Base-by-base conservation (phyloP, 148 eudicot genomes). In the Nepenthes mirabilis region DNA sequence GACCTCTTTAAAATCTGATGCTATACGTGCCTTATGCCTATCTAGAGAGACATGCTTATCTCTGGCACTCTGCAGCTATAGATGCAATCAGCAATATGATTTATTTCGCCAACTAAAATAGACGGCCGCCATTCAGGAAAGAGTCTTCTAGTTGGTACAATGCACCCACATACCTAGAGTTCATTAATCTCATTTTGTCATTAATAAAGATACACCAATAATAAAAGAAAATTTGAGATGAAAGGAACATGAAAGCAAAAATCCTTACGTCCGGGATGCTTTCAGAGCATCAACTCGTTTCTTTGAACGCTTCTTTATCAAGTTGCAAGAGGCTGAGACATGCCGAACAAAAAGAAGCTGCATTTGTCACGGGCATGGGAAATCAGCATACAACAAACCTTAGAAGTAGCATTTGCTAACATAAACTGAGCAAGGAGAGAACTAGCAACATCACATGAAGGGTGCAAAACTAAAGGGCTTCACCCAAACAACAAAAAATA, bases 311-410 rank as follows among this genome's bases (percentile, higher is more conserved):
- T 63, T 77, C 63, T 55, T 79, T 43, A 59, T 33, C 43, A 69
- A 70, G 71, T 77, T 77, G 76, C 75, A 75, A 69, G 65, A 68
- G 52, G 57, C 56, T 14, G 90, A 71, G 58, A 74, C 70, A 62
- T 83, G 95, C 43, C 77, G 81, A 52, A 75, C 68, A 72, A 87
- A 87, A n/a, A 59, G 72, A 70, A 87, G 83, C 95, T 87, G 79
- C 64, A 72, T n/a, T 58, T 35, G 36, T 35, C 55, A 73, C 40
- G 35, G 57, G 52, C 23, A 72, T 33, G n/a, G 47, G 67, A 47
- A 14, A 65, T 72, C 59, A 75, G 73, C 52, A 52, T 10, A 56
- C 59, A 48, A 14, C 0, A 23, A 45, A 37, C n/a, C 23, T 34
- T 13, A 66, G 14, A 47, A 23, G 23, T 23, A 23, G 23, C 23